A percentile compares a stretch with the other conserved stretches of the same genome.
These are phyloP conservation scores for Xerophyta viscosa DNA, from an alignment of 106 monocot genomes.

Conservation along the genomic window DNA sequence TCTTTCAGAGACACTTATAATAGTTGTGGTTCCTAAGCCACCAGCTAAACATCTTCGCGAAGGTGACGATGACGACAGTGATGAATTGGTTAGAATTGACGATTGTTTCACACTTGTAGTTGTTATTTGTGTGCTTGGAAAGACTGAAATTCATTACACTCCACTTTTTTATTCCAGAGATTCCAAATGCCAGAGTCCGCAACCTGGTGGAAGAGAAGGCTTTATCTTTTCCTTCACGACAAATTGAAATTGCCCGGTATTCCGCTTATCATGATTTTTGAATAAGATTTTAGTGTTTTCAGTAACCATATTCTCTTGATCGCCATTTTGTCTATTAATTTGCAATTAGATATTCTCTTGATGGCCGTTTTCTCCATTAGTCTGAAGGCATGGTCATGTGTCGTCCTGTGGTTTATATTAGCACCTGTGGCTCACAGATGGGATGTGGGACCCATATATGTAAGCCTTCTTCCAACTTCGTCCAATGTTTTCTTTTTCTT, in stretches of 20 bases:
- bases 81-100: constrained; percentile 54
- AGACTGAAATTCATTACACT: background rate
- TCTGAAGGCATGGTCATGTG: constrained; percentile 68
- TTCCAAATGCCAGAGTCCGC: constrained; percentile 74
- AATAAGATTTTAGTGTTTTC: constrained; percentile 5
- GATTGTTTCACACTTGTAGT: background rate
- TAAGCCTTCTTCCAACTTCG: constrained; percentile 28
- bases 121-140: background rate
- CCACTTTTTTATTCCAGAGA: constrained; percentile 35
- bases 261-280: background rate
- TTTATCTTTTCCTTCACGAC: constrained; percentile 66
- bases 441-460: constrained; percentile 77
- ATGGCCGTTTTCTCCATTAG: constrained; percentile 81
- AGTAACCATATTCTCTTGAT: background rate
- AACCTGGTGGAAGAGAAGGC: constrained; percentile 55
- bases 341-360: constrained; percentile 75
- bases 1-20: constrained; percentile 61
- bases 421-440: constrained; percentile 86
- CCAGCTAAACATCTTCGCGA: constrained; percentile 84
- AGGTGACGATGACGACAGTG: constrained; percentile 58
- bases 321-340: constrained; percentile 10
- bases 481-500: too few species aligned
- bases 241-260: constrained; percentile 87
- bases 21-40: constrained; percentile 76
- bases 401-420: constrained; percentile 73